A percentile compares a stretch with the other conserved stretches of the same genome.
These are phyloP conservation scores for Picochlorum sp. DNA, from an alignment of 139 green algal genomes.

Conservation along the genomic window DNA sequence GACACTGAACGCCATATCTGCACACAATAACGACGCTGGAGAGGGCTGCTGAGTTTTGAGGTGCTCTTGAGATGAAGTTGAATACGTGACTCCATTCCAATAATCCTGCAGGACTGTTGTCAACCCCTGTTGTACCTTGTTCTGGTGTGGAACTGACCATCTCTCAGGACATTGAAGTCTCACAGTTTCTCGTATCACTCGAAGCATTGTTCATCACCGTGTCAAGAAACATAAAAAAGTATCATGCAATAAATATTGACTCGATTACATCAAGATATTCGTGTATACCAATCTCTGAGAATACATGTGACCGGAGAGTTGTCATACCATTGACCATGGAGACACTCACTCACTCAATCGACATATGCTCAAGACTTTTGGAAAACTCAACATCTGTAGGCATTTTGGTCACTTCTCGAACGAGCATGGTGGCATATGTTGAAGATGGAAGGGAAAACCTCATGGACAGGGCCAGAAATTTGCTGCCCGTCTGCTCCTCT, in stretches of 20 bases:
- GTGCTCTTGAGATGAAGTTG: neutral
- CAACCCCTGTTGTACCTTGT: too few species aligned
- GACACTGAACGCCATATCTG: neutral
- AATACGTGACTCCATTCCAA: too few species aligned
- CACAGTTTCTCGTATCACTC: too few species aligned
- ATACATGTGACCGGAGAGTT: neutral
- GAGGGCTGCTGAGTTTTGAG: neutral
- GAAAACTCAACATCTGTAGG: slow-evolving; percentile 22
- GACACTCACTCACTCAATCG: neutral
- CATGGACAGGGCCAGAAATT: slow-evolving; percentile 53
- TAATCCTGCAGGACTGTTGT: too few species aligned
- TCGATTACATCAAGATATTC: too few species aligned
- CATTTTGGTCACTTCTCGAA: slow-evolving; percentile 68
- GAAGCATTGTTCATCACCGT: too few species aligned
- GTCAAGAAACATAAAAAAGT: too few species aligned
- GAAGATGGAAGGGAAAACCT: slow-evolving; percentile 70
- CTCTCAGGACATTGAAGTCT: too few species aligned
- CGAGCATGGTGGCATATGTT: slow-evolving; percentile 92
- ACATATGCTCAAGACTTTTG: neutral
- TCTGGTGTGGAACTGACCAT: too few species aligned
- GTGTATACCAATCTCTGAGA: too few species aligned
- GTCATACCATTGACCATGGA: neutral
- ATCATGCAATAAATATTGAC: too few species aligned
- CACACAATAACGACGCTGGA: neutral
- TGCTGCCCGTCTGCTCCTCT: neutral